Base-by-base conservation (phyloP, 2,329 filamentous ascomycete genomes). In the Paraphaeosphaeria minitans region DNA sequence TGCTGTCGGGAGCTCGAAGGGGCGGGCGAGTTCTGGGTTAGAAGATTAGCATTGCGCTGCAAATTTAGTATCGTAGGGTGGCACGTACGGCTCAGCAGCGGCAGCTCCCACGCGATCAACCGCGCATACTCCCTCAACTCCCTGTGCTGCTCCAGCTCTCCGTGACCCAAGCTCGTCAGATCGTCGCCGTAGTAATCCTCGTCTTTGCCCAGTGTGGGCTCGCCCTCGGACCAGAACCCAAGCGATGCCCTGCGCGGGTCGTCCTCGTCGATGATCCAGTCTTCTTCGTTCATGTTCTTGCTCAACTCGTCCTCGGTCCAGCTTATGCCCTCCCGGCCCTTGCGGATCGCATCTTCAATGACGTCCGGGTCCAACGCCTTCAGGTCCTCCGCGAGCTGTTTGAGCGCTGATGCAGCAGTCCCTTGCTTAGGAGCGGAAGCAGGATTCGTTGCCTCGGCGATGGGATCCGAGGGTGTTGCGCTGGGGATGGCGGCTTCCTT, bases 41-140 rank as follows among this genome's bases (percentile, higher is more conserved):
- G 54, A 46, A 14, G 48, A 7, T 22, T 21, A 42, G 51, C 37
- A 12, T 45, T 27, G 53, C 43, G 57, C 49, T 43, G 19, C 16
- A 19, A n/a, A 7, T 7, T 21, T 1, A 27, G 42, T 8, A n/a
- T 29, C 16, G 27, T 13, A 27, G 19, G 16, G 4, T n/a, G 21
- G 16, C 33, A 83, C 91, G 77, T 85, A 97, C 93, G 91, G 58
- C 89, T 87, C 60, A 99, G 82, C 62, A 97, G 80, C 10, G 95
- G 95, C 89, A 99, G 91, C 78, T 99, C 95, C 93, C 95, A 99
- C 24, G 93, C 92, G 48, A 91, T 88, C 67, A 97, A 83, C 53
- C 95, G 86, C 49, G 91, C 89, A 76, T 97, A 97, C 71, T 97
- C 88, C 81, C 95, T 86, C 74, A 94, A 84, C 78, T 98, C 93